A percentile compares a stretch with the other conserved stretches of the same genome.
Evolutionary conservation across 129 eudicot species (phyloP).

Genomic region (Logfia minima): DNA sequence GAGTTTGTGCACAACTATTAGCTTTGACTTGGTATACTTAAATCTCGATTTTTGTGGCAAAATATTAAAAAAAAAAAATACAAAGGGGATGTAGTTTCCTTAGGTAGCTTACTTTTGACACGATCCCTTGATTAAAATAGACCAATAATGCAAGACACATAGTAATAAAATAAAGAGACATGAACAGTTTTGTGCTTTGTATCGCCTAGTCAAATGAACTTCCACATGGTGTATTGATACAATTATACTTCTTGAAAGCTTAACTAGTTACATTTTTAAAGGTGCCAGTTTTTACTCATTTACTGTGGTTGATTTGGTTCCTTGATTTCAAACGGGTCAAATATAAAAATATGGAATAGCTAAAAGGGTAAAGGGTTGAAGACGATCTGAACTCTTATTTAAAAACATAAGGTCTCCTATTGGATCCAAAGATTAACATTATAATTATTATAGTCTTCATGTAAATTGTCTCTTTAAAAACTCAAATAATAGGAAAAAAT

Average conservation of each 20-base stretch:
- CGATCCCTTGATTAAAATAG: slow-evolving; percentile 28
- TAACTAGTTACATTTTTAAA: not conserved
- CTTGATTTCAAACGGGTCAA: not conserved
- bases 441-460: not conserved
- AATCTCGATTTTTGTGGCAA: slow-evolving; percentile 16
- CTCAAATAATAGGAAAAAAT: too few species aligned
- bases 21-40: slow-evolving; percentile 12
- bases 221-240: slow-evolving; percentile 27
- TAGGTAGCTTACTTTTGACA: slow-evolving; percentile 24
- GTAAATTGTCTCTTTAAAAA: too few species aligned
- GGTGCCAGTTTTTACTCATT: not conserved
- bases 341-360: too few species aligned
- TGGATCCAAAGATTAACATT: not conserved
- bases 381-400: not conserved
- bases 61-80: not conserved
- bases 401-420: not conserved
- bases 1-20: slow-evolving; percentile 17
- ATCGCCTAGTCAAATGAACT: slow-evolving; percentile 18
- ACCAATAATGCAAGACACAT: slow-evolving; percentile 28
- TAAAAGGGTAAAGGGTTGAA: not conserved
- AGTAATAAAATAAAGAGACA: not conserved
- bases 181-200: slow-evolving; percentile 18
- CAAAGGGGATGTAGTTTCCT: not conserved
- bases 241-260: slow-evolving; percentile 4
- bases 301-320: not conserved